phyloP scores from a whole-genome alignment of 1,284 basidiomycete genomes.

The Mycena citricolor region DNA sequence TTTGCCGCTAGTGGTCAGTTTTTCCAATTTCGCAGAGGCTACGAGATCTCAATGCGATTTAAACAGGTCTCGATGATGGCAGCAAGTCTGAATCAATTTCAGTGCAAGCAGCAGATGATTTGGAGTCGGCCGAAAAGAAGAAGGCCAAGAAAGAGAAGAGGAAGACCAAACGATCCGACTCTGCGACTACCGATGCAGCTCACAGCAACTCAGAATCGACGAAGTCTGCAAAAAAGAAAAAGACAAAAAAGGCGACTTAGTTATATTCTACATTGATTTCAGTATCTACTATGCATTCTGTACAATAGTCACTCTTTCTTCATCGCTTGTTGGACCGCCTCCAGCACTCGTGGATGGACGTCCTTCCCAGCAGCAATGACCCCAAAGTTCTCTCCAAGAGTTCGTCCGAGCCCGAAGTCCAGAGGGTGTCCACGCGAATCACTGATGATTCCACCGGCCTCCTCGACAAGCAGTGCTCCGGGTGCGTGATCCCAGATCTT shows the following conservation, averaged over 20 bases:
- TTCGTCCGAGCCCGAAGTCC: constrained; percentile 87
- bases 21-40: no score
- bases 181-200: no score
- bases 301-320: background rate
- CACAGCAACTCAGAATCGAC: no score
- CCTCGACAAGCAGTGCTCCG: constrained; percentile 82
- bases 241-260: no score
- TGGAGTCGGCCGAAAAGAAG: constrained; percentile 18
- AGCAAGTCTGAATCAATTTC: no score
- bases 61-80: no score
- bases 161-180: no score
- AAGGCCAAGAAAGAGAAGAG: constrained; percentile 30
- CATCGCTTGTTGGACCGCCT: constrained; percentile 68
- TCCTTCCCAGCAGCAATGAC: constrained; percentile 77
- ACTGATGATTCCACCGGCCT: constrained; percentile 86
- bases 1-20: constrained; percentile 53
- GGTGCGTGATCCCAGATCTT: constrained; percentile 98
- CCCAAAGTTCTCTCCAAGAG: constrained; percentile 85
- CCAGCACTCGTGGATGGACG: constrained; percentile 68
- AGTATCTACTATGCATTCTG: no score
- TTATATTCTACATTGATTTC: no score
- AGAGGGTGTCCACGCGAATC: constrained; percentile 81
- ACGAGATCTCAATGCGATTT: no score
- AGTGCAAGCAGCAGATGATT: no score
- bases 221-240: no score